Evolutionary conservation across 2,329 filamentous ascomycete species (phyloP).

Genomic region (Cryphonectria radicalis): DNA sequence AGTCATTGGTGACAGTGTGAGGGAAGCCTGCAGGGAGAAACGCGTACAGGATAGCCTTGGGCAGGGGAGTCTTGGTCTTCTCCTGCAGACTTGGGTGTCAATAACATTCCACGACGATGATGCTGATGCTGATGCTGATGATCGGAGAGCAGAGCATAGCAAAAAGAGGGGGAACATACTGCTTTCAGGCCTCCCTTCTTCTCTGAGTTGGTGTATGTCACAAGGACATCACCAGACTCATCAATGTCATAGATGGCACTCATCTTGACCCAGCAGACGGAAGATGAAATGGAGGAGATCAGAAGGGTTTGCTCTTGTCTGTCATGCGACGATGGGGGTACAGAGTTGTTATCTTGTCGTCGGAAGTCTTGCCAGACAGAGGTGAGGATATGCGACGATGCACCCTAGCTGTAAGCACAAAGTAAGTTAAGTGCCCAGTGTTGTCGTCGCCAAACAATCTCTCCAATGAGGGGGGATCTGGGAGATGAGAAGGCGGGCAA

Average conservation of each 20-base stretch:
- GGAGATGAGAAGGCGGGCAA: neutral
- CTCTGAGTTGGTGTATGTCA: slow-evolving; percentile 38
- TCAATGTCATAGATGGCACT: slow-evolving; percentile 43
- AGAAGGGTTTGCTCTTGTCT: neutral
- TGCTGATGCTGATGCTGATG: neutral
- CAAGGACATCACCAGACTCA: slow-evolving; percentile 43
- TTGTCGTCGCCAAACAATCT: neutral
- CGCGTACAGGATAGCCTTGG: slow-evolving; percentile 61
- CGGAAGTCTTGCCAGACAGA: neutral
- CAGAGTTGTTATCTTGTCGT: neutral
- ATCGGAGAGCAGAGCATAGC: neutral
- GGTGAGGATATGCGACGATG: neutral
- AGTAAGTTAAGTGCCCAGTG: neutral
- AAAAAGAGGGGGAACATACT: slow-evolving; percentile 31
- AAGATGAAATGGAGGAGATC: neutral
- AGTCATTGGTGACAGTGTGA: slow-evolving; percentile 83
- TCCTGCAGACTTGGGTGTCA: slow-evolving; percentile 33
- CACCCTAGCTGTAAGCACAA: neutral
- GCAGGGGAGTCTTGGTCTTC: slow-evolving; percentile 41
- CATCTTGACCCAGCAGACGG: slow-evolving; percentile 32
- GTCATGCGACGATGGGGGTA: neutral
- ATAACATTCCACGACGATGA: neutral
- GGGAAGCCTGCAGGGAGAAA: slow-evolving; percentile 91
- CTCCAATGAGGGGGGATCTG: neutral
- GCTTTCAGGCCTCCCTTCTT: slow-evolving; percentile 34